Percentiles rank a stretch among this genome's conserved stretches.
Evolutionary conservation across 2,329 filamentous ascomycete species (phyloP).

Genomic region (Clonostachys byssicola): DNA sequence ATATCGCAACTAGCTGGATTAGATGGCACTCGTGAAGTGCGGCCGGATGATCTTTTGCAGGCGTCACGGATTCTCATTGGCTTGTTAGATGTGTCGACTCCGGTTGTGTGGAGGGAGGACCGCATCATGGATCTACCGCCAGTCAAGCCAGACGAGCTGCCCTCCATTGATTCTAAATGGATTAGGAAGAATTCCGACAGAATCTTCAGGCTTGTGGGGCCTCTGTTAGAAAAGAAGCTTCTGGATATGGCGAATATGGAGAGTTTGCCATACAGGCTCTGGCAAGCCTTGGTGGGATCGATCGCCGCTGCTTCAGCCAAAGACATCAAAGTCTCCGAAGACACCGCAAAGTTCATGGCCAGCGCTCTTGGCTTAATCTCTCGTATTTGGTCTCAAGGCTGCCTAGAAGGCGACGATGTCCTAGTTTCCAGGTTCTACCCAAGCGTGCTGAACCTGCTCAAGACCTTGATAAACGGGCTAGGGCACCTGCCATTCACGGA

Average conservation of each 20-base stretch:
- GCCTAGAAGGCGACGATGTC: conserved; percentile 34
- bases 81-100: conserved; percentile 58
- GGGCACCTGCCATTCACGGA: conserved; percentile 61
- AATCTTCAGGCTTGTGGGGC: conserved; percentile 59
- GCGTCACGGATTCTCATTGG: conserved; percentile 67
- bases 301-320: conserved; percentile 69
- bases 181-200: conserved; percentile 65
- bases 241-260: conserved; percentile 56
- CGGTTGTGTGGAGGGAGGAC: conserved; percentile 69
- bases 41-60: conserved; percentile 49
- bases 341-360: conserved; percentile 77
- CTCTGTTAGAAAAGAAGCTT: conserved; percentile 58
- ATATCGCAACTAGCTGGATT: conserved; percentile 49
- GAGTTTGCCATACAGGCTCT: conserved; percentile 49
- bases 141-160: conserved; percentile 69
- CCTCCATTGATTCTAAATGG: conserved; percentile 82
- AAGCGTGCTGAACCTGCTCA: conserved; percentile 46
- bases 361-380: conserved; percentile 66
- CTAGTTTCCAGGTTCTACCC: conserved; percentile 46
- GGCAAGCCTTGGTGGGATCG: conserved; percentile 57
- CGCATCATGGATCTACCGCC: conserved; percentile 59
- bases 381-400: conserved; percentile 54
- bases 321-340: conserved; percentile 83
- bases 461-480: conserved; percentile 43
- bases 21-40: conserved; percentile 25